A percentile compares a stretch with the other conserved stretches of the same genome.
Evolutionary conservation across 1,284 basidiomycete species (phyloP).

Genomic region (Trametes polyzona): DNA sequence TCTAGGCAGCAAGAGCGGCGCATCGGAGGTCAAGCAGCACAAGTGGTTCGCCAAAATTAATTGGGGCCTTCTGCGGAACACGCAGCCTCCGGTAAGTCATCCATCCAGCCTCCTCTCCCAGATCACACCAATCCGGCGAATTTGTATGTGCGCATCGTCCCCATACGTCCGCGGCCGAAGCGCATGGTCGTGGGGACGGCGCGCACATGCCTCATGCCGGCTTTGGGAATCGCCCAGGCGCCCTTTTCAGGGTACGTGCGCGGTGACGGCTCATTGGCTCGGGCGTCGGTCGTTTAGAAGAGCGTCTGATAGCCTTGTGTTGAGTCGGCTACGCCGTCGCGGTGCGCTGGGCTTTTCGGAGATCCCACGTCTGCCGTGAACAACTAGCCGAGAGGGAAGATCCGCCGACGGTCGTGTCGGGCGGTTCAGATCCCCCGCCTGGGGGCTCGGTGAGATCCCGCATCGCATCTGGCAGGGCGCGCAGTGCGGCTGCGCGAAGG

Average conservation of each 20-base stretch:
- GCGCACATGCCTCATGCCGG: conserved; percentile 10
- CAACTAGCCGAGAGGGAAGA: conserved; percentile 19
- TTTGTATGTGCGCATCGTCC: conserved; percentile 1
- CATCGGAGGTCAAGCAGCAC: conserved; percentile 98
- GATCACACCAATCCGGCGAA: conserved; percentile 7
- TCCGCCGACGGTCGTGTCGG: conserved; percentile 18
- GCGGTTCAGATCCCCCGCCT: conserved; percentile 19
- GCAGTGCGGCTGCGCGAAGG: conserved; percentile 13
- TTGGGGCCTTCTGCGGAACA: conserved; percentile 95
- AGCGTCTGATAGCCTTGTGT: conserved; percentile 25
- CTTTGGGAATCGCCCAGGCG: conserved; percentile 8
- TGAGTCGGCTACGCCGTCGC: conserved; percentile 10
- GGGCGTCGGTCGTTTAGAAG: conserved; percentile 11
- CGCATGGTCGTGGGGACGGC: conserved; percentile 15
- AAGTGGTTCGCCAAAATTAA: conserved; percentile 98
- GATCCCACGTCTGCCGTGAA: conserved; percentile 21
- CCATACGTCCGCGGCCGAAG: conserved; percentile 11
- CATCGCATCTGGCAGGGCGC: conserved; percentile 6
- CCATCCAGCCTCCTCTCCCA: conserved; percentile 13
- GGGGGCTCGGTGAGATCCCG: conserved; percentile 16
- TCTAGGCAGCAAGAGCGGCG: conserved; percentile 90
- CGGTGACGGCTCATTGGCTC: conserved; percentile 16
- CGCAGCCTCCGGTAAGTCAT: conserved; percentile 84
- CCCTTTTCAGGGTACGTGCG: conserved; percentile 9
- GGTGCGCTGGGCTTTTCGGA: conserved; percentile 23